A percentile compares a stretch with the other conserved stretches of the same genome.
Conservation (phyloP, 169 alveolate genomes). For the Eimeria nieschulzi region DNA sequence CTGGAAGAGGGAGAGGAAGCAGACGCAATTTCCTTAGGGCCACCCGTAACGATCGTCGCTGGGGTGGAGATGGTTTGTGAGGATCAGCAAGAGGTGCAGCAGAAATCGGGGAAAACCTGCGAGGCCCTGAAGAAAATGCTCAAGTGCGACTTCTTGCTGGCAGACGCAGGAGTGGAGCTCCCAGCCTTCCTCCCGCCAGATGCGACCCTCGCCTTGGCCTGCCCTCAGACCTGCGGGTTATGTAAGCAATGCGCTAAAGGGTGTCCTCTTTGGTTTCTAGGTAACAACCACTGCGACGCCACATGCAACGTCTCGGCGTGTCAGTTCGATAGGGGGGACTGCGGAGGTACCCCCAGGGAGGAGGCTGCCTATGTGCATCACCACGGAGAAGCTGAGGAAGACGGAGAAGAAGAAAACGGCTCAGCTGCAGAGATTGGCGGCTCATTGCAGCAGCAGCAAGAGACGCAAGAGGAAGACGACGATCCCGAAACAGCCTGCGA, state of each 20-base stretch:
- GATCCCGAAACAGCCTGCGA: slow-evolving; percentile 75
- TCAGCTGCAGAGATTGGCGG: neutral
- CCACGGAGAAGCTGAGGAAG: slow-evolving; percentile 20
- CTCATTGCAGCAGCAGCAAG: slow-evolving; percentile 18
- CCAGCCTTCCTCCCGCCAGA: slow-evolving; percentile 76
- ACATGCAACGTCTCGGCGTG: slow-evolving; percentile 81
- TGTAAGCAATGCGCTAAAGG: slow-evolving; percentile 81
- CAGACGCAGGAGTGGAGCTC: slow-evolving; percentile 74
- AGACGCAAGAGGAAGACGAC: slow-evolving; percentile 10
- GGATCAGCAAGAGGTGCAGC: slow-evolving; percentile 74
- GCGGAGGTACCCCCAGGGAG: slow-evolving; percentile 20
- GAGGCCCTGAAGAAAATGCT: slow-evolving; percentile 72
- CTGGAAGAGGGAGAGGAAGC: slow-evolving; percentile 23
- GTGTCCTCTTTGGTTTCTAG: slow-evolving; percentile 81
- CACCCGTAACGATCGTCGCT: slow-evolving; percentile 42
- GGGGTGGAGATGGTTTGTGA: slow-evolving; percentile 67
- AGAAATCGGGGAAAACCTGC: slow-evolving; percentile 65
- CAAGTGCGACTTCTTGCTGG: slow-evolving; percentile 67
- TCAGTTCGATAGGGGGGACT: slow-evolving; percentile 81
- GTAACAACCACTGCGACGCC: slow-evolving; percentile 77
- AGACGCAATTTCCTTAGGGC: slow-evolving; percentile 14
- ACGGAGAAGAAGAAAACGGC: slow-evolving; percentile 5
- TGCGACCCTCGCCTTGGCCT: slow-evolving; percentile 79
- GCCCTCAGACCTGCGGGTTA: slow-evolving; percentile 81
- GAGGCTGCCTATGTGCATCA: slow-evolving; percentile 38